Percentiles rank a stretch among this genome's conserved stretches.
Conservation (phyloP, 371 early-diverging fungal species). For the Actinomucor elegans region DNA sequence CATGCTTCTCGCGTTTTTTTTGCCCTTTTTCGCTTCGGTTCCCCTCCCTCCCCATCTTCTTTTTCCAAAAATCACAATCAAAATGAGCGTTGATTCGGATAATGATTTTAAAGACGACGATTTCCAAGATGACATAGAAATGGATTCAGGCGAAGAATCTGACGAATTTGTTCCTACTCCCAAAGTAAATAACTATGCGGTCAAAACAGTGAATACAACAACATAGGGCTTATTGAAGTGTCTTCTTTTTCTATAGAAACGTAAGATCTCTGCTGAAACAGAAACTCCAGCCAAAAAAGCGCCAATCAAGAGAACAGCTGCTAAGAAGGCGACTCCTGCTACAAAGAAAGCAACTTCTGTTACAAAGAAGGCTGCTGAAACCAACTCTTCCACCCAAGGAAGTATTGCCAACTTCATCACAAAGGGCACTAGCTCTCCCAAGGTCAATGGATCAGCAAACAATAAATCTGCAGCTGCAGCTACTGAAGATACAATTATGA, state of each 20-base stretch:
- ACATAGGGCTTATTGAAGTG: too few species aligned
- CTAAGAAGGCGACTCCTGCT: background rate
- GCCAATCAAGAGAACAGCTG: slow-evolving; percentile 2
- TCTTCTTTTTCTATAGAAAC: slow-evolving; percentile 1
- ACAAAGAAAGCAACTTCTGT: background rate
- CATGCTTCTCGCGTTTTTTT: too few species aligned
- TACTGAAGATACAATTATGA: slow-evolving; percentile 4
- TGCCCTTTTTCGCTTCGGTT: background rate
- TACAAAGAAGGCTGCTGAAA: background rate
- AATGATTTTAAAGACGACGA: slow-evolving; percentile 11
- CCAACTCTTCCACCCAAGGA: background rate
- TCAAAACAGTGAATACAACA: background rate
- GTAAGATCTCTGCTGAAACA: background rate
- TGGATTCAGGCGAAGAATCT: slow-evolving; percentile 18
- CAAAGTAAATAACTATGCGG: background rate
- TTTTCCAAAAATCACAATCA: background rate
- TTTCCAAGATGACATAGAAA: background rate
- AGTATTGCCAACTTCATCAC: background rate
- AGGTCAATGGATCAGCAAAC: background rate
- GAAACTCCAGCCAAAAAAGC: background rate
- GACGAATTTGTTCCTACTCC: slow-evolving; percentile 3
- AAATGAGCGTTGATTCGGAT: slow-evolving; percentile 15
- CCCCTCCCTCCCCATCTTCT: background rate
- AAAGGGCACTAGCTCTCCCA: background rate
- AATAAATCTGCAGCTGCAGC: background rate